phyloP scores from a whole-genome alignment of 495 filamentous ascomycete species.

The Xeromyces bisporus region DNA sequence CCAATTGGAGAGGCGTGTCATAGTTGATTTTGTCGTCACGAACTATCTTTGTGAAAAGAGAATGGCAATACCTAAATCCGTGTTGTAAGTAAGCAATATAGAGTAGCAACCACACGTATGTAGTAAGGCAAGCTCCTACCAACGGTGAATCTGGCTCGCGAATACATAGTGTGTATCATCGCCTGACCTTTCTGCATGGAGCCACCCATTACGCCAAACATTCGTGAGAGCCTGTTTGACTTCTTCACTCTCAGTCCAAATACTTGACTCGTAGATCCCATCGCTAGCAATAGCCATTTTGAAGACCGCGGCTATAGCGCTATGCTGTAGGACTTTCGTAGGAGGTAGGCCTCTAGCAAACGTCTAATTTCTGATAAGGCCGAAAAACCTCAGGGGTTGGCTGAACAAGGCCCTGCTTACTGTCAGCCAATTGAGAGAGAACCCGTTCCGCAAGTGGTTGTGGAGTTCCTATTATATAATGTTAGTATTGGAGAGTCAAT shows the following conservation, averaged over 20 bases:
- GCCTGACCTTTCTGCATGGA: constrained; percentile 6
- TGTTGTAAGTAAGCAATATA: too few relatives aligned
- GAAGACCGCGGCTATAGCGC: constrained; percentile 2
- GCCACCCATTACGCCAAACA: constrained; percentile 11
- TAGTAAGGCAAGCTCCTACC: constrained; percentile 7
- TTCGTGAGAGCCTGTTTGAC: constrained; percentile 4
- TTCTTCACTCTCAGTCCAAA: constrained; percentile 4
- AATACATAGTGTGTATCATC: constrained; percentile 7
- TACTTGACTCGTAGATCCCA: constrained; percentile 6
- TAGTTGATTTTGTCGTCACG: constrained; percentile 7
- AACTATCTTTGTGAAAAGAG: constrained; percentile 6
- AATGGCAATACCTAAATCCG: constrained; percentile 7
- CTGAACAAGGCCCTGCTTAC: constrained; percentile 2
- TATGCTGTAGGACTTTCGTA: constrained; percentile 3
- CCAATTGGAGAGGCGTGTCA: constrained; percentile 6
- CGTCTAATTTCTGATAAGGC: constrained; percentile 1
- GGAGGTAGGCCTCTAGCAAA: constrained; percentile 7
- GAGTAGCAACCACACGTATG: constrained; percentile 5
- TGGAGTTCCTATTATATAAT: too few relatives aligned
- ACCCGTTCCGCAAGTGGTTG: constrained; percentile 3
- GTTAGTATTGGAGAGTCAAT: too few relatives aligned
- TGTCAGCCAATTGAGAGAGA: constrained; percentile 5
- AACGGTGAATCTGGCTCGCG: constrained; percentile 9
- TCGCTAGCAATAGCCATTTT: constrained; percentile 8
- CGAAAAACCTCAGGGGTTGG: constrained; percentile 5